A percentile compares a stretch with the other conserved stretches of the same genome.
phyloP scores from a whole-genome alignment of 306 rosid species.

The Vigna hirtella region DNA sequence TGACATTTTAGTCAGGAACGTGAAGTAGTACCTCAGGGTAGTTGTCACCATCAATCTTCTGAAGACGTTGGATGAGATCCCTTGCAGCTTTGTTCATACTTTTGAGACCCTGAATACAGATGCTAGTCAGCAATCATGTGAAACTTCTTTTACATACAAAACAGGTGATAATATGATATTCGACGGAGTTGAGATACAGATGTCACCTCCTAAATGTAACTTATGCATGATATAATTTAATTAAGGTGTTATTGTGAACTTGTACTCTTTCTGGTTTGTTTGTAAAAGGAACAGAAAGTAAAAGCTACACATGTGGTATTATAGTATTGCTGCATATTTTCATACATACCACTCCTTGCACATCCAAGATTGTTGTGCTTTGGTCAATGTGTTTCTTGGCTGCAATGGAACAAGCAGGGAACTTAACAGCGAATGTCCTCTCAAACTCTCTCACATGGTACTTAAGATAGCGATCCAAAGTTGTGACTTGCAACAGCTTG shows the following conservation, averaged over 20 bases:
- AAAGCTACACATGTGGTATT: background rate
- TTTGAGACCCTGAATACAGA: slow-evolving; percentile 70
- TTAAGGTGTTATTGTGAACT: slow-evolving; percentile 1
- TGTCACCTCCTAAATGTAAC: too few species aligned
- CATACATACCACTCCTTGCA: slow-evolving; percentile 87
- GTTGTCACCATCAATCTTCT: slow-evolving; percentile 95
- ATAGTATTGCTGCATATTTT: background rate
- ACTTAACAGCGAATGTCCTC: slow-evolving; percentile 74
- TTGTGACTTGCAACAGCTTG: slow-evolving; percentile 88
- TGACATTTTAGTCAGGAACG: slow-evolving; percentile 7
- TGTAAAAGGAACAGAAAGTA: background rate
- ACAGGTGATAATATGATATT: slow-evolving; percentile 3
- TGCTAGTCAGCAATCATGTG: slow-evolving; percentile 3
- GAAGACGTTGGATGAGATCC: slow-evolving; percentile 80
- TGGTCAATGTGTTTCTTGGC: slow-evolving; percentile 92
- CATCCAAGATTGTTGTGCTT: slow-evolving; percentile 96
- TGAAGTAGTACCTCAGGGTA: slow-evolving; percentile 81
- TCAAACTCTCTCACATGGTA: slow-evolving; percentile 90
- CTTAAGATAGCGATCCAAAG: slow-evolving; percentile 85
- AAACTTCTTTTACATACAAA: slow-evolving; percentile 16
- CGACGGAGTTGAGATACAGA: too few species aligned
- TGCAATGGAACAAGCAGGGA: slow-evolving; percentile 89
- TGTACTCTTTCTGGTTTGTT: background rate
- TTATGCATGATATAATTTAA: background rate
- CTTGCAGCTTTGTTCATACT: slow-evolving; percentile 88